Evolutionary conservation across 2,329 filamentous ascomycete species (phyloP).

Genomic region (Fusarium nelsonii): DNA sequence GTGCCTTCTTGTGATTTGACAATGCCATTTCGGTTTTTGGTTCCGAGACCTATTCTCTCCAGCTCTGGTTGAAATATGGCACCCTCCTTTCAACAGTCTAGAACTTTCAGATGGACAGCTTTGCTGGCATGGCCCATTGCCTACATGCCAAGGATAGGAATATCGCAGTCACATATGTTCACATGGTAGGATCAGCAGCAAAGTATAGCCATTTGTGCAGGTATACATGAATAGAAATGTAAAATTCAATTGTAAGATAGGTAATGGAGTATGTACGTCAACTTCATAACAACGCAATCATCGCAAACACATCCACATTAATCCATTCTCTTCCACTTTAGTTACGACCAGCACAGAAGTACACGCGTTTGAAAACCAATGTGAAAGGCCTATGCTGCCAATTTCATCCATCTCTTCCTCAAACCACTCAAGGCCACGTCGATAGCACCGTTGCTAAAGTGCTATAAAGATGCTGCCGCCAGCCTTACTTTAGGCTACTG

Average conservation of each 20-base stretch:
- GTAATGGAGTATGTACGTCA: constrained; percentile 11
- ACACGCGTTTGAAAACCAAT: constrained; percentile 4
- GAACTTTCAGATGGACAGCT: background rate
- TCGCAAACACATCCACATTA: constrained; percentile 15
- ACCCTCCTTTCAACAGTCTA: background rate
- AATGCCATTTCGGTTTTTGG: background rate
- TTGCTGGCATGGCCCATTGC: background rate
- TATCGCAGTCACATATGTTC: too few relatives aligned
- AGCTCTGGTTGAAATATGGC: background rate
- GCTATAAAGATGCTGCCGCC: constrained; percentile 11
- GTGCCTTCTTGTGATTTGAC: constrained; percentile 11
- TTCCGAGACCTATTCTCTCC: background rate
- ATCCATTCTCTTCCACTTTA: constrained; percentile 2
- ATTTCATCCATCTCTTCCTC: constrained; percentile 25
- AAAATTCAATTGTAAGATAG: constrained; percentile 11
- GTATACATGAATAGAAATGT: background rate
- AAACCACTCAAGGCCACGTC: constrained; percentile 25
- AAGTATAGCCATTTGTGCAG: background rate
- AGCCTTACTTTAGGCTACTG: constrained; percentile 33
- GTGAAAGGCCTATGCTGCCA: constrained; percentile 4
- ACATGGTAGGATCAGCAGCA: background rate
- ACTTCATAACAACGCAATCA: constrained; percentile 10
- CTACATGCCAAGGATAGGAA: background rate
- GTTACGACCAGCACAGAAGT: background rate
- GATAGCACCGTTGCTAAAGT: constrained; percentile 9